These are phyloP conservation scores for Fusarium nelsonii DNA, from an alignment of 2,329 filamentous ascomycete genomes.

Conservation along the genomic window DNA sequence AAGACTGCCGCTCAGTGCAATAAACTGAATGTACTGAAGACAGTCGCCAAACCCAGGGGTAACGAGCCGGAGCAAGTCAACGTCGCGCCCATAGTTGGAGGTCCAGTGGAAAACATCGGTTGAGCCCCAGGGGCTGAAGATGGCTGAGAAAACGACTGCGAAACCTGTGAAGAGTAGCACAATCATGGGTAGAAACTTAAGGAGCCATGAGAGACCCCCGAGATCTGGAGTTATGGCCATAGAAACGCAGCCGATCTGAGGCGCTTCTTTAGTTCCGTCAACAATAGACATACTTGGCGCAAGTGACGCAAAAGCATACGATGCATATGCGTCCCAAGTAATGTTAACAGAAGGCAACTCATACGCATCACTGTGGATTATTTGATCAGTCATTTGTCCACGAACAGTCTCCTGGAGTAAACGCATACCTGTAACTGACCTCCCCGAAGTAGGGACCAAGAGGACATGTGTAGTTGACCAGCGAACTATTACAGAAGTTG, in stretches of 20 bases:
- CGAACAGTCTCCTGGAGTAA: background rate
- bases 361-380: slow-evolving; percentile 51
- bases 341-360: slow-evolving; percentile 79
- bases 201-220: slow-evolving; percentile 74
- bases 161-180: slow-evolving; percentile 84
- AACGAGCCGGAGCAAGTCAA: slow-evolving; percentile 89
- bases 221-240: slow-evolving; percentile 87
- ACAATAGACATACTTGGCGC: slow-evolving; percentile 78
- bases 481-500: slow-evolving; percentile 75
- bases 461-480: slow-evolving; percentile 76
- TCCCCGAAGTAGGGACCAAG: slow-evolving; percentile 76
- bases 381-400: slow-evolving; percentile 15
- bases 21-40: slow-evolving; percentile 95
- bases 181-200: slow-evolving; percentile 81
- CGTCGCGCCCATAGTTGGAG: slow-evolving; percentile 96
- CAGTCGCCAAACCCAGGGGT: slow-evolving; percentile 98
- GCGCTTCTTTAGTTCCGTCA: slow-evolving; percentile 75
- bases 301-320: slow-evolving; percentile 88
- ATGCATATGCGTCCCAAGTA: slow-evolving; percentile 79
- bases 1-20: slow-evolving; percentile 87
- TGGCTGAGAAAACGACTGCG: slow-evolving; percentile 85
- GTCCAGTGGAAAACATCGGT: slow-evolving; percentile 93
- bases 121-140: slow-evolving; percentile 94
- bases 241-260: slow-evolving; percentile 82
- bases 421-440: slow-evolving; percentile 52